Conservation (phyloP, 768 basidiomycete species). For the Chalciporus sphaerocephalus region DNA sequence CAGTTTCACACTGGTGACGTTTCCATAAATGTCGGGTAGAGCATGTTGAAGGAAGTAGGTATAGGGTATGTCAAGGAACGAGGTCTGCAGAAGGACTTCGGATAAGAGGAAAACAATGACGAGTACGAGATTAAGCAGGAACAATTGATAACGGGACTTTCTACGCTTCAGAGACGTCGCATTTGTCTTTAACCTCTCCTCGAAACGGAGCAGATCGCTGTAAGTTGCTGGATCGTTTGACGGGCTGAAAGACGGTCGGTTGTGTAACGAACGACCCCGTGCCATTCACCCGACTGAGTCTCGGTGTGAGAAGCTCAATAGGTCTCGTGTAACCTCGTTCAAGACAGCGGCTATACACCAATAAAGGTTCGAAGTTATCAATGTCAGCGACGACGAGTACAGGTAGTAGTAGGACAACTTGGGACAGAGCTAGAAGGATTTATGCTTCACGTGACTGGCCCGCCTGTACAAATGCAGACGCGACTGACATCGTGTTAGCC, state of each 20-base stretch:
- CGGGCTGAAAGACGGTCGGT: constrained; percentile 47
- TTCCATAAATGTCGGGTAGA: constrained; percentile 49
- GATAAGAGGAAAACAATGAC: constrained; percentile 68
- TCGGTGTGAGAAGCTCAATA: not conserved
- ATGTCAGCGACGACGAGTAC: not conserved
- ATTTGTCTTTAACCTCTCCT: constrained; percentile 94
- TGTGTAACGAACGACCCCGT: constrained; percentile 19
- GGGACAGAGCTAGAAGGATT: not conserved
- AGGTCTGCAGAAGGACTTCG: constrained; percentile 68
- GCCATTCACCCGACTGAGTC: constrained; percentile 19
- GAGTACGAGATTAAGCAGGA: constrained; percentile 63
- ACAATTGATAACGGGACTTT: constrained; percentile 80
- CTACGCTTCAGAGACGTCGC: constrained; percentile 74
- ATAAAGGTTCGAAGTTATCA: not conserved
- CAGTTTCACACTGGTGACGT: constrained; percentile 39
- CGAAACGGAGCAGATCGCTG: constrained; percentile 85
- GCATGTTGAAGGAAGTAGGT: constrained; percentile 43
- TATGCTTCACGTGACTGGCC: constrained; percentile 21
- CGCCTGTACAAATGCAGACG: constrained; percentile 21
- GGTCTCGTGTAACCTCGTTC: not conserved
- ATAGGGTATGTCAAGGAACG: constrained; percentile 63
- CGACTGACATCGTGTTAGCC: constrained; percentile 19
- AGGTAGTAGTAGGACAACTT: constrained; percentile 5
- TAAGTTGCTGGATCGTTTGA: constrained; percentile 76
- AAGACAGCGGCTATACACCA: not conserved